phyloP scores from a whole-genome alignment of 495 filamentous ascomycete genomes.

The Geopyxis carbonaria region DNA sequence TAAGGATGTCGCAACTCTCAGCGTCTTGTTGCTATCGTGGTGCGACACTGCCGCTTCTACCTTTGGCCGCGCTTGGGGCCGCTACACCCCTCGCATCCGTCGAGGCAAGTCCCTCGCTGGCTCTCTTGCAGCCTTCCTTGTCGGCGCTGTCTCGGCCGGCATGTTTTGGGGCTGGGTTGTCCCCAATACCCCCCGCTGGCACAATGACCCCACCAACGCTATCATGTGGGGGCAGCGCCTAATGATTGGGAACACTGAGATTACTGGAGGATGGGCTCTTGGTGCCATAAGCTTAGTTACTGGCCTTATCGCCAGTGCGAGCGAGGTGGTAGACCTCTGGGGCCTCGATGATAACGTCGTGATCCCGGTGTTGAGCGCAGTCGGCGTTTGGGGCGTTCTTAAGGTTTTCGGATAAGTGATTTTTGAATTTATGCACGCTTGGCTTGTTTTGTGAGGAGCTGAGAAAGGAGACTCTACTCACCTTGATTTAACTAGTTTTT shows the following conservation, averaged over 20 bases:
- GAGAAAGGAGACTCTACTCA: no score
- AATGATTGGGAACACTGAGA: constrained; percentile 25
- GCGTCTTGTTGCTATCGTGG: constrained; percentile 81
- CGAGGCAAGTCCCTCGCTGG: constrained; percentile 83
- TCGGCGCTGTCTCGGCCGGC: constrained; percentile 63
- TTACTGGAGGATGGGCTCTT: constrained; percentile 57
- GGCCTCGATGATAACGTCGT: constrained; percentile 95
- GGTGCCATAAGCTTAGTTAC: constrained; percentile 73
- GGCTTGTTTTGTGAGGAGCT: no score
- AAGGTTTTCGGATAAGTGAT: constrained; percentile 64
- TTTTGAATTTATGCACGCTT: no score
- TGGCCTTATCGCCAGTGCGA: constrained; percentile 67
- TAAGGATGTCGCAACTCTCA: constrained; percentile 85
- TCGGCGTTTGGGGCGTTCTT: constrained; percentile 85
- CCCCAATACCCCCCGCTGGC: constrained; percentile 47
- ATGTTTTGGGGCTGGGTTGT: constrained; percentile 60
- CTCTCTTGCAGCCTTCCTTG: constrained; percentile 60
- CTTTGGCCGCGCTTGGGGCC: constrained; percentile 71
- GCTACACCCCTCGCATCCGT: constrained; percentile 70
- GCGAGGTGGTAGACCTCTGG: constrained; percentile 80
- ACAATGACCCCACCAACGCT: constrained; percentile 41
- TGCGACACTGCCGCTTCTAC: constrained; percentile 95
- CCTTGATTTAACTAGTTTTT: no score
- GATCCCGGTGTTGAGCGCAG: constrained; percentile 77
- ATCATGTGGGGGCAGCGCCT: constrained; percentile 27